Evolutionary conservation across 1,284 basidiomycete genomes (phyloP).

Genomic region (Tylopilus orsonianus): DNA sequence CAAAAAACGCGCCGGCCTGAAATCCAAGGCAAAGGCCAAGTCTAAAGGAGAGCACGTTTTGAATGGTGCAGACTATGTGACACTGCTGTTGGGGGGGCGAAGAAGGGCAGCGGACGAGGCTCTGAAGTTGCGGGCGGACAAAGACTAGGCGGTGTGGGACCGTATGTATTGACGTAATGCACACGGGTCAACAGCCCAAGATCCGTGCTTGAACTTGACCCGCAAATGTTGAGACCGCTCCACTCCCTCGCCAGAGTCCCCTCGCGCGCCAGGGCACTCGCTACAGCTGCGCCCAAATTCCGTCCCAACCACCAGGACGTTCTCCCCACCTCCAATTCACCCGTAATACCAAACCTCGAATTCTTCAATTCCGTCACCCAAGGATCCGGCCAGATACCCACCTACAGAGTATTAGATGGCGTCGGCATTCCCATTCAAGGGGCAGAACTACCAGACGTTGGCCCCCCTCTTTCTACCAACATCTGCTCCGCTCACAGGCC

Average conservation of each 20-base stretch:
- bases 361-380: constrained; percentile 77
- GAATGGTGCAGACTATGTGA: constrained; percentile 76
- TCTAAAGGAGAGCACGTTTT: constrained; percentile 47
- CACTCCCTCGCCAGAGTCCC: constrained; percentile 6
- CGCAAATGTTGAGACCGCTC: constrained; percentile 16
- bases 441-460: constrained; percentile 70
- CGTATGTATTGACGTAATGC: constrained; percentile 17
- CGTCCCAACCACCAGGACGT: constrained; percentile 38
- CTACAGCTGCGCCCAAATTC: constrained; percentile 28
- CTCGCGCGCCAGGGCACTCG: constrained; percentile 13
- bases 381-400: constrained; percentile 67
- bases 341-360: constrained; percentile 62
- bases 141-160: background rate
- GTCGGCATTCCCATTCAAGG: constrained; percentile 70
- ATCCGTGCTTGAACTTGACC: constrained; percentile 18
- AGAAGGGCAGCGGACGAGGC: constrained; percentile 64
- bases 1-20: constrained; percentile 49
- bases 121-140: constrained; percentile 48
- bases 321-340: constrained; percentile 63
- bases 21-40: constrained; percentile 39
- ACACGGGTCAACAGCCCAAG: constrained; percentile 11
- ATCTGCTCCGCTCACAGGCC: constrained; percentile 7
- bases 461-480: constrained; percentile 11
- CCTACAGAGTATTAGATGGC: constrained; percentile 81
- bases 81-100: constrained; percentile 67